These are phyloP conservation scores for Cyberlindnera samutprakarnensis DNA, from an alignment of 805 yeast species.

Conservation along the genomic window DNA sequence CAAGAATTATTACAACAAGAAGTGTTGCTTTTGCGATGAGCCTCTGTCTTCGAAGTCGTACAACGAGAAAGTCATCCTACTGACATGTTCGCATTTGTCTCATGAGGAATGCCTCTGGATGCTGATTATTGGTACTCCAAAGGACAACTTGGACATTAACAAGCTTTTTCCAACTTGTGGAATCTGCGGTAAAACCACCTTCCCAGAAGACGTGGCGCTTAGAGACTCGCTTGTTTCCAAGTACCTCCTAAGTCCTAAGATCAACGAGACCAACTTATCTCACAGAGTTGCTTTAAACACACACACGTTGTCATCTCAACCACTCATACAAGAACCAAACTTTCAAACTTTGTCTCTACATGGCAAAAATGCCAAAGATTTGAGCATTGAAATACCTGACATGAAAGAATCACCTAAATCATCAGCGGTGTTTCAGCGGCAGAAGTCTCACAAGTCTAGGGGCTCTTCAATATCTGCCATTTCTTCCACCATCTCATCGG, in stretches of 20 bases:
- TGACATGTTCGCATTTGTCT: constrained; percentile 37
- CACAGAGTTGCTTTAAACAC: too few species aligned
- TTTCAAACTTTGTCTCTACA: constrained; percentile 15
- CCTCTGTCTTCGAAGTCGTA: constrained; percentile 28
- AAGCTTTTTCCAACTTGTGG: constrained; percentile 2
- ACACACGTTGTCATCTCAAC: too few species aligned
- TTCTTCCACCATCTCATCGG: constrained; percentile 22
- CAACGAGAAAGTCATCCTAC: constrained; percentile 29
- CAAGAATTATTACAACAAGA: constrained; percentile 12
- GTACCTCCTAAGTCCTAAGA: constrained; percentile 8
- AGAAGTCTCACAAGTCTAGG: constrained; percentile 16
- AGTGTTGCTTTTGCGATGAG: constrained; percentile 40
- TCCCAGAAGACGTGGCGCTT: constrained; percentile 17
- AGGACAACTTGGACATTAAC: too few species aligned
- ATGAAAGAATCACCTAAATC: neutral
- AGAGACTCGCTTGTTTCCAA: constrained; percentile 16
- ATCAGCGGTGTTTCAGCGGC: constrained; percentile 1
- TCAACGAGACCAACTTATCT: constrained; percentile 2
- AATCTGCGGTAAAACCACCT: constrained; percentile 12
- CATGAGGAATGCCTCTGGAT: constrained; percentile 39
- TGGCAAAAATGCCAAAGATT: constrained; percentile 19
- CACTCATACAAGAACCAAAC: too few species aligned
- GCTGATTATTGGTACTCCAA: constrained; percentile 7
- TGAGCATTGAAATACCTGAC: constrained; percentile 18
- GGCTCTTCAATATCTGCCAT: constrained; percentile 24